Evolutionary conservation across 179 eudicot genomes (phyloP).

Genomic region (Pouteria campechiana): DNA sequence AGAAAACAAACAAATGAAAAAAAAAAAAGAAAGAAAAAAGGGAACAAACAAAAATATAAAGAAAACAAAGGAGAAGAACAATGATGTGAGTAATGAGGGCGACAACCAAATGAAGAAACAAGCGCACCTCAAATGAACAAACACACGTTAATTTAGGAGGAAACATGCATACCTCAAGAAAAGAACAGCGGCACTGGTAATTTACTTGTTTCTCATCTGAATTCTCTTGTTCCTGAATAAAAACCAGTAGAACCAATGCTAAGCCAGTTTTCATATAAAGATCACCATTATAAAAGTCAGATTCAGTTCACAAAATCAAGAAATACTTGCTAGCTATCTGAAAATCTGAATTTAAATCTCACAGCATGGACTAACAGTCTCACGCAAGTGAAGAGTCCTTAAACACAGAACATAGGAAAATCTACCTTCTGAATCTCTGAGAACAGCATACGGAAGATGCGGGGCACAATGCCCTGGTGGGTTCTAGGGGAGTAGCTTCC

Average conservation of each 20-base stretch:
- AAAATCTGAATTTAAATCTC: background rate
- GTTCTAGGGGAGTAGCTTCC: slow-evolving; percentile 35
- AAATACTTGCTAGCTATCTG: background rate
- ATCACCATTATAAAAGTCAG: too few species aligned
- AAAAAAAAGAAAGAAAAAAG: background rate
- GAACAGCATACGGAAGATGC: slow-evolving; percentile 75
- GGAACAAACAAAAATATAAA: background rate
- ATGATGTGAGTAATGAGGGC: too few species aligned
- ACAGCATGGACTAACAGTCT: background rate
- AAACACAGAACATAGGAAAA: background rate
- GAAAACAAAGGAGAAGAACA: too few species aligned
- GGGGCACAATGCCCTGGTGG: slow-evolving; percentile 79
- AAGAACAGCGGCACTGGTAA: slow-evolving; percentile 90
- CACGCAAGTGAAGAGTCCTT: background rate
- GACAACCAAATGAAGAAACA: too few species aligned
- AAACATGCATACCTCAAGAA: slow-evolving; percentile 77
- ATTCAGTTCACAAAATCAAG: too few species aligned
- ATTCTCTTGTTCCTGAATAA: slow-evolving; percentile 45
- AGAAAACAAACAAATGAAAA: slow-evolving; percentile 7
- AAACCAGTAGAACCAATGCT: too few species aligned
- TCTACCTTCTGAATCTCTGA: slow-evolving; percentile 70
- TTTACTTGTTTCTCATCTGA: slow-evolving; percentile 56
- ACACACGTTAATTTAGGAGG: background rate
- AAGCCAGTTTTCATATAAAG: too few species aligned
- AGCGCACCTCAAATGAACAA: too few species aligned